A percentile compares a stretch with the other conserved stretches of the same genome.
These are phyloP conservation scores for Blastobotrys raffinosifermentans DNA, from an alignment of 1,139 yeast genomes.

Conservation along the genomic window DNA sequence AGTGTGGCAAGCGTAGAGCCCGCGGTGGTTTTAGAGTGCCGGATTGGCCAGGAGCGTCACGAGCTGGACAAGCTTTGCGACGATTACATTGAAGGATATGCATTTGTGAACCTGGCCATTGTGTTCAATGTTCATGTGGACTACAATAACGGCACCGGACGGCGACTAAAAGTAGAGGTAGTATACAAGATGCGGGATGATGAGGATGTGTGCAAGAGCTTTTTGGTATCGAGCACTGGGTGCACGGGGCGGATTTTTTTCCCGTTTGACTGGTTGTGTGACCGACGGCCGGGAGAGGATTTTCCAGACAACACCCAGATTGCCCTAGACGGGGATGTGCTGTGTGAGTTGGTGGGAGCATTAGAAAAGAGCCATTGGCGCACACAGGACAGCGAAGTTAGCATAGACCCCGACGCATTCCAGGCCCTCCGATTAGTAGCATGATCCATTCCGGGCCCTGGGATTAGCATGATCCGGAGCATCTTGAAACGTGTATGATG, in stretches of 20 bases:
- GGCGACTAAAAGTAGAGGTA: background rate
- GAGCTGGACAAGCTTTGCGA: background rate
- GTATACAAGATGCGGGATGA: constrained; percentile 1
- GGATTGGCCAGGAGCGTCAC: background rate
- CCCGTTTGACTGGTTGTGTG: constrained; percentile 3
- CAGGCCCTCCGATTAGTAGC: no score
- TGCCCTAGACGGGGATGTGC: background rate
- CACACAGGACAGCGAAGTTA: background rate
- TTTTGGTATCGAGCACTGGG: background rate
- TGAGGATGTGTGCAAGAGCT: background rate
- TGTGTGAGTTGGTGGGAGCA: background rate
- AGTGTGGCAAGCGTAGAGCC: background rate
- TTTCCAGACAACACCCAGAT: constrained; percentile 2
- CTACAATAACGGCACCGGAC: background rate
- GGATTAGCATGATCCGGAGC: no score
- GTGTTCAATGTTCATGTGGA: background rate
- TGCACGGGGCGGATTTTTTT: constrained; percentile 1
- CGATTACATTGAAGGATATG: background rate
- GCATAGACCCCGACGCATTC: background rate
- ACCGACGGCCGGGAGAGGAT: background rate
- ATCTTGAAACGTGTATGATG: no score
- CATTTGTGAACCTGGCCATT: background rate
- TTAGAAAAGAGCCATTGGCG: constrained; percentile 1
- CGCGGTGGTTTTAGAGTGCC: constrained; percentile 1
- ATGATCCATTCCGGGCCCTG: no score